Base-by-base conservation (phyloP, 176 grass and related monocot species). In the Miscanthus lutarioriparius region DNA sequence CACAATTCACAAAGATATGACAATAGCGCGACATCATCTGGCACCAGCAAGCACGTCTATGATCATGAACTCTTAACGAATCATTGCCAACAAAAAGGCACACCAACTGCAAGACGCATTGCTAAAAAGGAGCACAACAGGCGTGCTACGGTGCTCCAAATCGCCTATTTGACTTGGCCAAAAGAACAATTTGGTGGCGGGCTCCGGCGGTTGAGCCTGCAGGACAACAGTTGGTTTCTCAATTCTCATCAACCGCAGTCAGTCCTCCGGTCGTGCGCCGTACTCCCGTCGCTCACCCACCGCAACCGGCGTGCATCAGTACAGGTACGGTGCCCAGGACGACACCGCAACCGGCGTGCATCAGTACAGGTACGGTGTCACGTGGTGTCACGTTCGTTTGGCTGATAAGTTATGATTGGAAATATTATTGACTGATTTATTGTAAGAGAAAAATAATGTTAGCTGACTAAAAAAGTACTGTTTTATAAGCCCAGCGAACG, bases 51-150 rank as follows among this genome's bases (percentile, higher is more conserved):
- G 69, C 76, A 68, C 86, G 63, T 70, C 58, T n/a, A 37, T 12
- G 79, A 63, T 49, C 28, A 80, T 19, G 4, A 20, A 15, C 20
- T 3, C 14, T 3, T 11, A 49, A 58, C 65, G 45, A 36, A 82
- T 82, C 47, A 82, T 79, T 74, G 75, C 72, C 75, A 20, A 47
- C 45, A 36, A 67, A 85, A 77, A 85, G 72, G 72, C 62, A 41
- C 26, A 35, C n/a, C 41, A 64, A 66, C 72, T 66, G 41, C 28
- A n/a, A 47, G 19, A 35, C 22, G 17, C 20, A 25, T 23, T 59
- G n/a, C 23, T 44, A 5, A 49, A 47, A n/a, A 64, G 23, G 40
- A 33, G 40, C 10, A 35, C 45, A 12, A 20, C 17, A 15, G 2
- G 17, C 44, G n/a, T 26, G 26, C 5, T 1, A 30, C 38, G 7